Evolutionary conservation across 75 land plant species (phyloP).

Genomic region (Selaginella moellendorffii): DNA sequence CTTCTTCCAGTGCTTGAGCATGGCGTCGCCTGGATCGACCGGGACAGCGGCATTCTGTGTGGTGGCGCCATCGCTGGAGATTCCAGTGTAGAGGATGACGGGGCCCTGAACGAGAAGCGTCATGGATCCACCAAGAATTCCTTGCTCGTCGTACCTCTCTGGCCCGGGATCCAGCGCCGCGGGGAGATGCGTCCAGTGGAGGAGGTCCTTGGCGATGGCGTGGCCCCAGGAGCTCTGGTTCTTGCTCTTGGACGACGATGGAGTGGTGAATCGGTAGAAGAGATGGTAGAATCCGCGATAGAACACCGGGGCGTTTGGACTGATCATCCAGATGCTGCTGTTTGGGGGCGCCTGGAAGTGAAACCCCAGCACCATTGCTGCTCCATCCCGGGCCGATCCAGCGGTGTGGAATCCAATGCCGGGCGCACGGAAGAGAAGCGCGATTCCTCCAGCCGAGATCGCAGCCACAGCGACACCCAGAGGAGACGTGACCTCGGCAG

Average conservation of each 20-base stretch:
- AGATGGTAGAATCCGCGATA: conserved; percentile 79
- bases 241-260: conserved; percentile 46
- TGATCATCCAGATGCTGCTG: conserved; percentile 99
- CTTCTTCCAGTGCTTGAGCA: conserved; percentile 56
- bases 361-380: too few relatives aligned
- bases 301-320: conserved; percentile 46
- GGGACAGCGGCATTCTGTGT: conserved; percentile 60
- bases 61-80: conserved; percentile 37
- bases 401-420: too few relatives aligned
- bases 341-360: conserved; percentile 87
- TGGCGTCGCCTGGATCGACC: conserved; percentile 36
- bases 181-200: conserved; percentile 60
- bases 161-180: conserved; percentile 54
- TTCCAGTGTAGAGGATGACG: conserved; percentile 55
- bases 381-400: too few relatives aligned
- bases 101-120: conserved; percentile 46
- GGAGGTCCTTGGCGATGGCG: conserved; percentile 55
- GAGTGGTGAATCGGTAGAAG: conserved; percentile 77
- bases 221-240: conserved; percentile 76
- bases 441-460: too few relatives aligned
- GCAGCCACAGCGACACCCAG: too few relatives aligned
- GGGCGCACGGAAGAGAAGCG: too few relatives aligned
- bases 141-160: conserved; percentile 67
- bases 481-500: too few relatives aligned
- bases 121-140: conserved; percentile 78